These are phyloP conservation scores for Pseudocercospora musae DNA, from an alignment of 2,329 filamentous ascomycete genomes.

Conservation along the genomic window DNA sequence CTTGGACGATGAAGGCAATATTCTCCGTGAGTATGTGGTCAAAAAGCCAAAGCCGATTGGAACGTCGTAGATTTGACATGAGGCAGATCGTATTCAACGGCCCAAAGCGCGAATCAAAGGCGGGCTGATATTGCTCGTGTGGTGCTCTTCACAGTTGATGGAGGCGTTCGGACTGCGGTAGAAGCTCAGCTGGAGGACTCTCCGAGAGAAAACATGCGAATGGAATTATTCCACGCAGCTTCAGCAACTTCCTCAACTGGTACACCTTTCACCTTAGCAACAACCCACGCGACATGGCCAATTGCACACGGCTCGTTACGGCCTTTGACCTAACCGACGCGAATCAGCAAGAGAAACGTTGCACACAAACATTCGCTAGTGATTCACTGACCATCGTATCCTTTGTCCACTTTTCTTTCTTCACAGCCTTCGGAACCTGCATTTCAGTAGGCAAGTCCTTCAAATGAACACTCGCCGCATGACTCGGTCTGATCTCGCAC, in stretches of 20 bases:
- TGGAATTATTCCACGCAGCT: conserved; percentile 78
- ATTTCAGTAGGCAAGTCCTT: conserved; percentile 56
- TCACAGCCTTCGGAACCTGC: conserved; percentile 74
- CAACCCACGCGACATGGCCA: conserved; percentile 78
- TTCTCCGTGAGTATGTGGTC: neutral
- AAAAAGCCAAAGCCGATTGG: neutral
- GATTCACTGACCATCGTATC: conserved; percentile 67
- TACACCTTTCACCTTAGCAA: conserved; percentile 81
- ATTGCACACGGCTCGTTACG: conserved; percentile 92
- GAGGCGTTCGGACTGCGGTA: neutral
- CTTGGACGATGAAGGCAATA: conserved; percentile 9
- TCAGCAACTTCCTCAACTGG: conserved; percentile 79
- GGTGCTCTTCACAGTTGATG: neutral
- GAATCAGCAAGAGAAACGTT: neutral
- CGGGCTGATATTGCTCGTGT: no score
- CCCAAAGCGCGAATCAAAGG: no score
- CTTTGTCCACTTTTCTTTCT: conserved; percentile 92
- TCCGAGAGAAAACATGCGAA: conserved; percentile 72
- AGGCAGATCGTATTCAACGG: neutral
- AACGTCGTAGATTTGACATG: neutral
- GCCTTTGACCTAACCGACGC: conserved; percentile 64
- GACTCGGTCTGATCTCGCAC: conserved; percentile 87
- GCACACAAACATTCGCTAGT: neutral
- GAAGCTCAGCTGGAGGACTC: conserved; percentile 32
- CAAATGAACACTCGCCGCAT: conserved; percentile 76